Percentiles rank a stretch among this genome's conserved stretches.
These are phyloP conservation scores for Sugiyamaella paludigena DNA, from an alignment of 1,139 yeast species.

Conservation along the genomic window DNA sequence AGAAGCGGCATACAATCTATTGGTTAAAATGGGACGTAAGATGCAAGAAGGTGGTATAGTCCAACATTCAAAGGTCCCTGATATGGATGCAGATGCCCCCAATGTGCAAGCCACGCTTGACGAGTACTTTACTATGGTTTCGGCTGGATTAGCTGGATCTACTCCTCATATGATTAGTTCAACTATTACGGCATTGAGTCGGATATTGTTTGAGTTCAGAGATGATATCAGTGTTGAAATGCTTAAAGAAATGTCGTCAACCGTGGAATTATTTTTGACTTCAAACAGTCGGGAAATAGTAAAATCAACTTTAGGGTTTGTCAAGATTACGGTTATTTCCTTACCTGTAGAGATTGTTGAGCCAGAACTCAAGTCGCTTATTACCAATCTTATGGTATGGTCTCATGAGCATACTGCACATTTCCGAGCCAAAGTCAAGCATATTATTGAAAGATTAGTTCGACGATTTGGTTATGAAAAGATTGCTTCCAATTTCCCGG, in stretches of 20 bases:
- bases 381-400: constrained; percentile 80
- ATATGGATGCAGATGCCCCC: constrained; percentile 59
- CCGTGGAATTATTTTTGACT: constrained; percentile 85
- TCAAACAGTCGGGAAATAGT: constrained; percentile 92
- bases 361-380: constrained; percentile 61
- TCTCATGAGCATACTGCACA: constrained; percentile 95
- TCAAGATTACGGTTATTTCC: constrained; percentile 82
- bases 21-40: constrained; percentile 76
- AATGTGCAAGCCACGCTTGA: constrained; percentile 65
- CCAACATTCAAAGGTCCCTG: constrained; percentile 64
- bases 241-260: constrained; percentile 75
- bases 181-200: constrained; percentile 84
- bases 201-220: constrained; percentile 84
- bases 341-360: constrained; percentile 78
- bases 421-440: constrained; percentile 88
- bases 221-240: constrained; percentile 52
- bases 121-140: constrained; percentile 87
- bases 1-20: constrained; percentile 69
- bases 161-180: constrained; percentile 96
- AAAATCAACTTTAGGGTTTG: constrained; percentile 90
- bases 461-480: constrained; percentile 85
- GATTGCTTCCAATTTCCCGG: constrained; percentile 81
- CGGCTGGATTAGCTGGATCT: constrained; percentile 94
- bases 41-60: constrained; percentile 71
- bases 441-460: constrained; percentile 83